Conservation (phyloP, 352 stramenopile species). For the Globisporangium nunn region DNA sequence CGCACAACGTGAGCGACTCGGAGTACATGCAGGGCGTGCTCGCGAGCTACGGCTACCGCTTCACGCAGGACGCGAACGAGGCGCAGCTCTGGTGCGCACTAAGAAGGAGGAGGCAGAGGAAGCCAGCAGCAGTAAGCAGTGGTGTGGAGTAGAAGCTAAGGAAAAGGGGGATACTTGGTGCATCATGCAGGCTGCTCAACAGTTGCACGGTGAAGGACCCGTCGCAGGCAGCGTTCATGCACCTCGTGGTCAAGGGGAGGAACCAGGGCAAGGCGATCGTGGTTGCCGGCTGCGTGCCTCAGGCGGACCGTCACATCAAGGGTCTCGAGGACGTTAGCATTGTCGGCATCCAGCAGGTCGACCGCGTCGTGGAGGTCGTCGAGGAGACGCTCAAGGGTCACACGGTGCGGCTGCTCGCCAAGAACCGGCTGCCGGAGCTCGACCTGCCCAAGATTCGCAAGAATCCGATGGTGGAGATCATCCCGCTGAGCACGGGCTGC, state of each 20-base stretch:
- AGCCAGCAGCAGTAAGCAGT: too few species aligned
- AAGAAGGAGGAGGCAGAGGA: neutral
- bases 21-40: conserved; percentile 93
- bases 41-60: conserved; percentile 85
- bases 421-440: conserved; percentile 76
- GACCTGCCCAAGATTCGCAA: conserved; percentile 90
- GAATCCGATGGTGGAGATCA: conserved; percentile 91
- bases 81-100: conserved; percentile 69
- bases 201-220: conserved; percentile 93
- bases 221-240: conserved; percentile 86
- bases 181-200: conserved; percentile 64
- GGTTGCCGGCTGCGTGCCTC: conserved; percentile 87
- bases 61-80: conserved; percentile 63
- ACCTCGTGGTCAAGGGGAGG: conserved; percentile 80
- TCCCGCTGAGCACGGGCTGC: conserved; percentile 88
- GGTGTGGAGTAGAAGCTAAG: neutral
- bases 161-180: neutral
- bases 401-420: conserved; percentile 75
- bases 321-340: conserved; percentile 82
- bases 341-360: conserved; percentile 89
- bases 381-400: conserved; percentile 90
- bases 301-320: conserved; percentile 82
- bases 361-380: conserved; percentile 88
- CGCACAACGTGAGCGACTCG: conserved; percentile 90
- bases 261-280: conserved; percentile 81